Base-by-base conservation (phyloP, 768 basidiomycete genomes). In the Rossbeevera mucosa region DNA sequence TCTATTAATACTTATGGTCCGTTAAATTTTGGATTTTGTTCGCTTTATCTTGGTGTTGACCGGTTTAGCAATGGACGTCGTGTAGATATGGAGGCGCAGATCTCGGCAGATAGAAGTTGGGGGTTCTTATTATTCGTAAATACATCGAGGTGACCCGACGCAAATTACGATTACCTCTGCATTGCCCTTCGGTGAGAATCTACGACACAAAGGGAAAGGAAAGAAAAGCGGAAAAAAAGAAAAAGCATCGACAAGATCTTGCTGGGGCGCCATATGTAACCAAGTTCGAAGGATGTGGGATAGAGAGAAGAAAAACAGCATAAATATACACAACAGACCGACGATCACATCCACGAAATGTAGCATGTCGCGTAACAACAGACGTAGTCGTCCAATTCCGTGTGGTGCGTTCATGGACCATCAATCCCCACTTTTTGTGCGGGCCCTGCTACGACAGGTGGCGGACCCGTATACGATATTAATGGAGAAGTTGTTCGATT, bases 401-500 rank as follows among this genome's bases (percentile, higher is more conserved):
- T 16, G 18, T 40, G 18, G 18, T 13, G 38, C 38, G 21, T 40
- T 40, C 38, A 40, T 40, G 12, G 38, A 13, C 38, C 38, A 21
- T 40, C 38, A 3, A 21, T 21, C 7, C 18, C 36, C 36, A 38
- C 18, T 38, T 38, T 38, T n/a, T n/a, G n/a, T n/a, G n/a, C 11
- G 16, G 31, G 7, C 14, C 1, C 31, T 16, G 31, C 31, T 14
- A 33, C 3, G 5, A 33, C 14, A 33, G 57, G 44, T 1, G 51
- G 59, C 9, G 30, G 22, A 5, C 50, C 49, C 13, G 41, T 40
- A 29, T 63, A 65, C 8, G 63, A 51, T 26, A 66, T 64, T 51
- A 66, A 43, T 12, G 65, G 65, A 2, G 65, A 67, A 7, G 55
- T 48, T 31, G 65, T 58, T 44, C 64, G 58, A 5, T n/a, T 49